Evolutionary conservation across 306 rosid genomes (phyloP).

Genomic region (Elaeagnus macrophylla): DNA sequence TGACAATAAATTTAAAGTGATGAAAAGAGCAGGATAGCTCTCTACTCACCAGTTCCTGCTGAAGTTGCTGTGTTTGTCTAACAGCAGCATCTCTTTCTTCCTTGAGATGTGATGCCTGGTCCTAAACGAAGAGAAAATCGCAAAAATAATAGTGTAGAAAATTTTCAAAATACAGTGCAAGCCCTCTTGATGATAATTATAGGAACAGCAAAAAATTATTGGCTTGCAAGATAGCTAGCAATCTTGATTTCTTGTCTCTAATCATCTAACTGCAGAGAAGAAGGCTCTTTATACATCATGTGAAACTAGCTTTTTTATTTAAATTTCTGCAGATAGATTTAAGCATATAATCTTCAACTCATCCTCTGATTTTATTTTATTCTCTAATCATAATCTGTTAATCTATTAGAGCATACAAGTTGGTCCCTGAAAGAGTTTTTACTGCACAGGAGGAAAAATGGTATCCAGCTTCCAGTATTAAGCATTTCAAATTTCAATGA

Average conservation of each 20-base stretch:
- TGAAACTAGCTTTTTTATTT: neutral
- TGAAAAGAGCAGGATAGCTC: neutral
- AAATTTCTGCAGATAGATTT: too few species aligned
- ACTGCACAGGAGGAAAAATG: neutral
- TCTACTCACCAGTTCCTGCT: conserved; percentile 68
- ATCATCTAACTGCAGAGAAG: neutral
- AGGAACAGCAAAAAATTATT: neutral
- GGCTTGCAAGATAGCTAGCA: neutral
- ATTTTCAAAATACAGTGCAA: conserved; percentile 4
- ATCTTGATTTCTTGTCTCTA: neutral
- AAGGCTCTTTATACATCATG: neutral
- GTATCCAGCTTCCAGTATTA: neutral
- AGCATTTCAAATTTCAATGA: neutral
- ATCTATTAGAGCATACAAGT: neutral
- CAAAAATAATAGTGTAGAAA: conserved; percentile 5
- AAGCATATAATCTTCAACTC: too few species aligned
- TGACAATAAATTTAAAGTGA: conserved; percentile 4
- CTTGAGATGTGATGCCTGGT: conserved; percentile 51
- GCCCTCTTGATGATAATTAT: neutral
- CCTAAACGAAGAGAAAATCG: conserved; percentile 24
- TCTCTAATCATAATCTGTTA: too few species aligned
- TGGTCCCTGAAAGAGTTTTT: neutral
- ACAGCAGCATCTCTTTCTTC: conserved; percentile 79
- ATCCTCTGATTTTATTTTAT: too few species aligned
- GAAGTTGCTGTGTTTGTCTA: conserved; percentile 70